phyloP scores from a whole-genome alignment of 371 early-diverging fungal genomes.

The Cokeromyces recurvatus region DNA sequence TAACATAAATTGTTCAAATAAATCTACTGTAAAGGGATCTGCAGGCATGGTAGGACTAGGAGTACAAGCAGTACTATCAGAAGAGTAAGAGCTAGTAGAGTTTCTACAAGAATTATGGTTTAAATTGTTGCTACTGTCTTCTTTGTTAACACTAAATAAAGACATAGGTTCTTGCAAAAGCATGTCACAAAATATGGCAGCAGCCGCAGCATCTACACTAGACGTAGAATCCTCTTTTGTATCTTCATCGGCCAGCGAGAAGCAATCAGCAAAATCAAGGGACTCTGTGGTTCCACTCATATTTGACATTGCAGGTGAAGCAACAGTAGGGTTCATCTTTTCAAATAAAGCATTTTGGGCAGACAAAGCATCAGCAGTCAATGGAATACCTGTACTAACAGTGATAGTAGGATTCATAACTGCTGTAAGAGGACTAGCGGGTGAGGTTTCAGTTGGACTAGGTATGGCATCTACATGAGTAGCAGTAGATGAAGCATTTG shows the following conservation, averaged over 20 bases:
- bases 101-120: no score
- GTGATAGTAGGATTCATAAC: no score
- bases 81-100: constrained; percentile 9
- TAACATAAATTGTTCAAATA: constrained; percentile 36
- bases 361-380: constrained; percentile 24
- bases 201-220: neutral
- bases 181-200: constrained; percentile 19
- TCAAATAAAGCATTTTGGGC: constrained; percentile 39
- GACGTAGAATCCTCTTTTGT: constrained; percentile 2
- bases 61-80: constrained; percentile 23
- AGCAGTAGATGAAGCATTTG: neutral
- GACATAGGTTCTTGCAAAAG: constrained; percentile 13
- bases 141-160: constrained; percentile 1
- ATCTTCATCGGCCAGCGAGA: constrained; percentile 42
- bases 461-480: no score
- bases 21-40: constrained; percentile 19
- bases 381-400: constrained; percentile 10
- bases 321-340: neutral
- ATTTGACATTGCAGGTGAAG: constrained; percentile 19
- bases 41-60: constrained; percentile 25
- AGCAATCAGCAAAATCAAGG: constrained; percentile 44
- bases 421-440: no score
- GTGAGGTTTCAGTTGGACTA: no score
- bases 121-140: neutral
- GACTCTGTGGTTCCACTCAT: constrained; percentile 31